Evolutionary conservation across 495 filamentous ascomycete genomes (phyloP), one percentile per base, ranked within the genome.

Genomic region (Aspergillus sclerotiicarbonarius): DNA sequence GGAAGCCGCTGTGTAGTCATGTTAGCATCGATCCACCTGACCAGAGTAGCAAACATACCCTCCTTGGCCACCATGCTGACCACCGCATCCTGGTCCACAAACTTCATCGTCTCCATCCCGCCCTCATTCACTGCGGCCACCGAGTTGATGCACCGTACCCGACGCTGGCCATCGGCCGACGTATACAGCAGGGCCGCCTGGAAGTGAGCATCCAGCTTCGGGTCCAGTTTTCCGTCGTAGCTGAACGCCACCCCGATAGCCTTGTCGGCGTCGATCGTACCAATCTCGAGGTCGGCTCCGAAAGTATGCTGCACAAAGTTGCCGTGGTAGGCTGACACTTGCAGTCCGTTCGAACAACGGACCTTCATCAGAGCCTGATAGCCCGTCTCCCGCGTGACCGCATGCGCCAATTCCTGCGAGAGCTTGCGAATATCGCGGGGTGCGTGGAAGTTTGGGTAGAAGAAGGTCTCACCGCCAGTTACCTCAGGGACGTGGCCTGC

Each of bases 361-460:
- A 98, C 94, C 79, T 99, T 99, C 91, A 99, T 94, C 63, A 98
- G 80, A 8, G 92, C 91, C 74, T 97, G 93, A 67, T 93, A 99
- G 29, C 94, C 94, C 16, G 93, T 96, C 68, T 97, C 92, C 57
- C 94, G 80, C 2, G 85, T 91, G n/a, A 96, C 84, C 7, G 89
- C 87, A 66, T 97, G 94, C 54, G 85, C 82, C 61, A 99, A 82
- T 71, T 99, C 94, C 41, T 88, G 80, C 4, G 84, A 86, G n/a
- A 98, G 77, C 74, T 92, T 94, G 56, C 87, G 77, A 32, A 85
- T 82, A 68, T 99, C 94, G 13, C 94, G 84, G 6, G 89, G 90
- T 12, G 87, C 84, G 56, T 96, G 85, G 77, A 95, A 99, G 66
- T 96, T 98, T 16, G 94, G 91, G 62, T 96, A 99, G 77, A 94